These are phyloP conservation scores for Panicum virgatum DNA, from an alignment of 202 grass and related monocot genomes.

Conservation along the genomic window DNA sequence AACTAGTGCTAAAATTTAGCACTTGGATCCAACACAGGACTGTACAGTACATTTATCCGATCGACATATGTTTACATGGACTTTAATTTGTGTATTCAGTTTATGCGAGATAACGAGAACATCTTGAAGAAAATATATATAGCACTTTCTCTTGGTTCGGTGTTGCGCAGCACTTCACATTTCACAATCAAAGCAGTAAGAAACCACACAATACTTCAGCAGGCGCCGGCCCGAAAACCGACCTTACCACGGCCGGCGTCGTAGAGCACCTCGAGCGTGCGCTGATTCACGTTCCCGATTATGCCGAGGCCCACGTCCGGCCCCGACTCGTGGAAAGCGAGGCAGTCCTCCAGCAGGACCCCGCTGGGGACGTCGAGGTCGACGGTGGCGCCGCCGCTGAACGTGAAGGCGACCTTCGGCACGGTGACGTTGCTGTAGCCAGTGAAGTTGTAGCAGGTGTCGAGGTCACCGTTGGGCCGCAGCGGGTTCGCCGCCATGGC, in stretches of 20 bases:
- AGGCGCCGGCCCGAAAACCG: conserved; percentile 22
- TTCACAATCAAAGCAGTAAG: too few species aligned
- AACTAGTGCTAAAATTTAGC: too few species aligned
- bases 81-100: too few species aligned
- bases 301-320: not conserved
- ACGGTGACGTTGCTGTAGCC: conserved; percentile 32
- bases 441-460: conserved; percentile 76
- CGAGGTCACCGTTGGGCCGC: conserved; percentile 4
- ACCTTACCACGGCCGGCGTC: conserved; percentile 19
- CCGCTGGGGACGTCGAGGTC: conserved; percentile 36
- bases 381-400: conserved; percentile 31
- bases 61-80: too few species aligned
- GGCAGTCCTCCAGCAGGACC: conserved; percentile 44
- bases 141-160: too few species aligned
- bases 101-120: too few species aligned
- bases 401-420: conserved; percentile 40
- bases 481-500: conserved; percentile 48
- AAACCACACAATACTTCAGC: too few species aligned
- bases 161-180: too few species aligned
- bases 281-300: conserved; percentile 56
- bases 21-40: too few species aligned
- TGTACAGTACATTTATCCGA: too few species aligned
- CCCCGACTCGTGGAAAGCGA: conserved; percentile 46
- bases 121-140: too few species aligned
- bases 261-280: too few species aligned